A percentile compares a stretch with the other conserved stretches of the same genome.
phyloP scores from a whole-genome alignment of 2,329 filamentous ascomycete genomes.

The Colletotrichum sansevieriae region DNA sequence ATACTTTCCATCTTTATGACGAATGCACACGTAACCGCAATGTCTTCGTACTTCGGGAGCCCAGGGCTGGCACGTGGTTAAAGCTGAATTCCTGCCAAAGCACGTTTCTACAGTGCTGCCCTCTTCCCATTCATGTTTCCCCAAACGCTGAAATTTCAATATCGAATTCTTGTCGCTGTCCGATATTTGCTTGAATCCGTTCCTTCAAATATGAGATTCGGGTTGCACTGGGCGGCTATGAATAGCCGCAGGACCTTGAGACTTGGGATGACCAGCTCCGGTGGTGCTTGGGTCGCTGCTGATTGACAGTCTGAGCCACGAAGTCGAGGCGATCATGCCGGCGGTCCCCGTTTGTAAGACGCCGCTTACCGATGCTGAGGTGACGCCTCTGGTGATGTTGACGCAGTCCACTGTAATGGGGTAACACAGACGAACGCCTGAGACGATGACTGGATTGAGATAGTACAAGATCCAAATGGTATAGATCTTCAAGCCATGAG shows the following conservation, averaged over 20 bases:
- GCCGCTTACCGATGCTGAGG: slow-evolving; percentile 33
- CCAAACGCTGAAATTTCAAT: slow-evolving; percentile 39
- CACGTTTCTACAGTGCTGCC: not conserved
- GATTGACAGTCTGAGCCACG: slow-evolving; percentile 27
- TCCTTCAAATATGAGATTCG: not conserved
- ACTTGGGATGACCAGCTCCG: not conserved
- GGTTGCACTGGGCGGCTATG: not conserved
- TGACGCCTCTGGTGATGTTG: slow-evolving; percentile 39
- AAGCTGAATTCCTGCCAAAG: not conserved
- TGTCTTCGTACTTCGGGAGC: not conserved
- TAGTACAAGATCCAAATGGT: not conserved
- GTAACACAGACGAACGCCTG: slow-evolving; percentile 41
- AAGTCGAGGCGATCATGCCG: slow-evolving; percentile 42
- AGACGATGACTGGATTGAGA: slow-evolving; percentile 40
- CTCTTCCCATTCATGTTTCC: not conserved
- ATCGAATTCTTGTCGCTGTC: slow-evolving; percentile 43
- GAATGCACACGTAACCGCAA: not conserved
- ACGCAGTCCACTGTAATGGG: slow-evolving; percentile 38
- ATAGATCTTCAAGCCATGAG: no score
- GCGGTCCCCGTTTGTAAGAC: slow-evolving; percentile 41
- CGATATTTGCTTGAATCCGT: slow-evolving; percentile 41
- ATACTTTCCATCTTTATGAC: not conserved
- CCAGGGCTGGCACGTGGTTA: not conserved
- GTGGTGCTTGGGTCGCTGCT: not conserved
- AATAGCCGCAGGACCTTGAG: not conserved